Conservation (phyloP, 1,284 basidiomycete genomes). For the Schizophyllum commune region DNA sequence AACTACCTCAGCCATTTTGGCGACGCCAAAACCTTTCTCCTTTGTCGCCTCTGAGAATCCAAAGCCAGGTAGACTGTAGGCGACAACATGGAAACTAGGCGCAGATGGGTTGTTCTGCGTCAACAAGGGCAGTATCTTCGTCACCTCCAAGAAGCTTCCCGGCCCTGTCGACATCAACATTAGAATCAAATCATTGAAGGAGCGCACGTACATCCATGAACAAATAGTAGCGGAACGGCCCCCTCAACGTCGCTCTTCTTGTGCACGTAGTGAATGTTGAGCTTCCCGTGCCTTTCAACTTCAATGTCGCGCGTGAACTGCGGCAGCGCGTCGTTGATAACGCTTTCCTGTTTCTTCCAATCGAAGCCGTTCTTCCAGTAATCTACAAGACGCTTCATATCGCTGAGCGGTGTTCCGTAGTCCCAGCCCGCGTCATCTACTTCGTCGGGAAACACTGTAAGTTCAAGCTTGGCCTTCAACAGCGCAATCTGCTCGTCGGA, state of each 20-base stretch:
- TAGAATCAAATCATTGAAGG: neutral
- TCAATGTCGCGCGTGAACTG: slow-evolving; percentile 40
- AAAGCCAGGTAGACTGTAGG: slow-evolving; percentile 43
- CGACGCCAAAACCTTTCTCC: slow-evolving; percentile 22
- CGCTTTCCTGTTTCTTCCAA: slow-evolving; percentile 38
- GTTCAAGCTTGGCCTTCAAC: slow-evolving; percentile 32
- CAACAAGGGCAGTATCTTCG: slow-evolving; percentile 46
- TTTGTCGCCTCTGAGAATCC: slow-evolving; percentile 42
- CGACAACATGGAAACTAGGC: slow-evolving; percentile 54
- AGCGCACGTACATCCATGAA: slow-evolving; percentile 40
- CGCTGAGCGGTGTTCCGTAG: slow-evolving; percentile 41
- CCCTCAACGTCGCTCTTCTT: slow-evolving; percentile 30
- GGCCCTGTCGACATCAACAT: slow-evolving; percentile 36
- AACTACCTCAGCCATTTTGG: slow-evolving; percentile 39
- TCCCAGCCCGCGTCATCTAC: slow-evolving; percentile 35
- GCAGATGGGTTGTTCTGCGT: slow-evolving; percentile 29
- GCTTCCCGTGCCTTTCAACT: slow-evolving; percentile 32
- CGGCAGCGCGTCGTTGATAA: slow-evolving; percentile 36
- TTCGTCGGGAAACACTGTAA: slow-evolving; percentile 40
- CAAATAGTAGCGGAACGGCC: slow-evolving; percentile 44
- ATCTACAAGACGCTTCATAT: slow-evolving; percentile 33
- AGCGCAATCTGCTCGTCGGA: slow-evolving; percentile 27
- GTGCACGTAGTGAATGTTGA: slow-evolving; percentile 46
- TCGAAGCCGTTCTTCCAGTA: slow-evolving; percentile 39
- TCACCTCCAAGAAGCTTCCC: slow-evolving; percentile 47